Conservation (phyloP, 257 asterid genomes). For the Apocynum venetum region DNA sequence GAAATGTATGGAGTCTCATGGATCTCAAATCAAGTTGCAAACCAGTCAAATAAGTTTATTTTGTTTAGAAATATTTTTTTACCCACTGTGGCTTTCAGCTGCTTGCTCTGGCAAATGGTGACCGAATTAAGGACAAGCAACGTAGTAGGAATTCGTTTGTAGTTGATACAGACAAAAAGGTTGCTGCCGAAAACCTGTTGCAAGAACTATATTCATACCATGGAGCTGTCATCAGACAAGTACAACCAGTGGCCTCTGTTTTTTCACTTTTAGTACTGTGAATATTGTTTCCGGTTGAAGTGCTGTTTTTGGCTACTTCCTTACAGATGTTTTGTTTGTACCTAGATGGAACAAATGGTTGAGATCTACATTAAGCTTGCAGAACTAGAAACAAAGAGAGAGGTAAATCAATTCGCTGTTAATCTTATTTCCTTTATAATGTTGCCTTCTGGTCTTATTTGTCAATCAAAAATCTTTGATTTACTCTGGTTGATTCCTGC, state of each 20-base stretch:
- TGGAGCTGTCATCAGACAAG: slow-evolving; percentile 76
- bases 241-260: slow-evolving; percentile 25
- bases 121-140: slow-evolving; percentile 95
- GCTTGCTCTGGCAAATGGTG: slow-evolving; percentile 95
- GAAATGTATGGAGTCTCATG: neutral
- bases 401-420: slow-evolving; percentile 42
- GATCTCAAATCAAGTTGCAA: neutral
- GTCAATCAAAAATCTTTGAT: neutral
- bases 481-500: neutral
- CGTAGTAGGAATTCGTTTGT: slow-evolving; percentile 94
- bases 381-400: slow-evolving; percentile 89
- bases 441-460: slow-evolving; percentile 5
- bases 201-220: slow-evolving; percentile 71
- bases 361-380: slow-evolving; percentile 98
- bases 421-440: slow-evolving; percentile 2
- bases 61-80: slow-evolving; percentile 1
- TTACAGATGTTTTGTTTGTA: slow-evolving; percentile 21
- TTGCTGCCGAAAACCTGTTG: slow-evolving; percentile 90
- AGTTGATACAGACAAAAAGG: slow-evolving; percentile 87
- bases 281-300: slow-evolving; percentile 9
- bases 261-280: slow-evolving; percentile 11
- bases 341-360: slow-evolving; percentile 96
- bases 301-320: slow-evolving; percentile 13
- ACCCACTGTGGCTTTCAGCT: slow-evolving; percentile 45
- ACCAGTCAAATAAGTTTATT: neutral